phyloP scores from a whole-genome alignment of 2,329 filamentous ascomycete species.

The Fusarium hostae region DNA sequence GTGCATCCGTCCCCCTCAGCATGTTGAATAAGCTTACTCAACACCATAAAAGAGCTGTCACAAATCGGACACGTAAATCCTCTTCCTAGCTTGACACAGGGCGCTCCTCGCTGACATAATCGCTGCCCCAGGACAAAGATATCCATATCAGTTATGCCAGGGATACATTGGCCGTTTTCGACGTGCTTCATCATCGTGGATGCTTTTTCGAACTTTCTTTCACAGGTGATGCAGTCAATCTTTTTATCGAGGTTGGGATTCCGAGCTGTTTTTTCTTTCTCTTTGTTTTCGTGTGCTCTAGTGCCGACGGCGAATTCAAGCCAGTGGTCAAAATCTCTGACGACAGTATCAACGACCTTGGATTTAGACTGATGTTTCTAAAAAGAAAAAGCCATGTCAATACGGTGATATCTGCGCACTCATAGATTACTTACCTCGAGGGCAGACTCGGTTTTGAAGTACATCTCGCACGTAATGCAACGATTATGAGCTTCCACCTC shows the following conservation, averaged over 20 bases:
- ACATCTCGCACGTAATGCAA: neutral
- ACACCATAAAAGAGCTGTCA: neutral
- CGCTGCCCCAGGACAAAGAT: neutral
- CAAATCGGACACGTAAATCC: neutral
- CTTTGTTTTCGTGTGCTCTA: neutral
- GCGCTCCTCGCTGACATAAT: neutral
- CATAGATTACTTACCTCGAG: neutral
- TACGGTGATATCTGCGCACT: accelerated
- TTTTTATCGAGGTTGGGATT: neutral
- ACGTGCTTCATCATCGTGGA: neutral
- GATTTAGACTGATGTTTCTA: neutral
- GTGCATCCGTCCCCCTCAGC: neutral
- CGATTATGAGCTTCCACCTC: neutral
- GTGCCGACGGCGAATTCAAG: neutral
- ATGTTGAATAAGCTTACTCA: neutral
- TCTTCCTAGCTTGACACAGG: neutral
- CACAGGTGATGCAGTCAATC: neutral
- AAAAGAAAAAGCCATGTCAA: accelerated
- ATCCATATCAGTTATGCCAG: neutral
- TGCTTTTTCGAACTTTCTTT: neutral
- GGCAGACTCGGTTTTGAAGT: neutral
- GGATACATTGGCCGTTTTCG: neutral
- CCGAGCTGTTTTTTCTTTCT: neutral
- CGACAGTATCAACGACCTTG: neutral
- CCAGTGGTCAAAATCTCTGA: neutral